Base-by-base conservation (phyloP, 1,284 basidiomycete genomes). In the Ustilago loliicola region DNA sequence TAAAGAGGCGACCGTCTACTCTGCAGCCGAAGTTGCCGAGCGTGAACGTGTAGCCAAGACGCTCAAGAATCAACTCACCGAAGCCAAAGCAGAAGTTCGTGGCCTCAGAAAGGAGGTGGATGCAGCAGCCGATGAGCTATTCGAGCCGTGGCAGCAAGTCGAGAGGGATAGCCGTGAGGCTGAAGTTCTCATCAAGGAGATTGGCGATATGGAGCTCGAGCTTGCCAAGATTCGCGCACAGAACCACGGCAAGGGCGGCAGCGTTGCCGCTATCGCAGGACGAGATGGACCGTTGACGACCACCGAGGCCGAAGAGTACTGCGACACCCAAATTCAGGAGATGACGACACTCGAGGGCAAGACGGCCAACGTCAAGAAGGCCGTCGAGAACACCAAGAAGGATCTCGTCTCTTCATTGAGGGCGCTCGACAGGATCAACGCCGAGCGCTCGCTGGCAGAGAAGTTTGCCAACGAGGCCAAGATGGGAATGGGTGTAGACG, bases 151-250 rank as follows among this genome's bases (percentile, higher is more conserved):
- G 72, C 50, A 59, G 29, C 60, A 77, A 51, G 64, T 83, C 1
- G 72, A 79, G 30, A 53, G 54, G 21, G 74, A 72, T 36, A 61
- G 63, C 21, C 57, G 66, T 5, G 80, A 83, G 51, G 82, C 82
- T 0, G 66, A 70, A 23, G 7, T 61, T 34, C 79, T 83, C 25
- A 66, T 82, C 54, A 70, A 80, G 17, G 72, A 74, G 58, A 83
- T 83, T 29, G 76, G 70, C 17, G 81, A 83, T 42, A 81, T 83
- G 81, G 81, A 83, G 67, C 73, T 83, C 5, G 81, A 81, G 72
- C 56, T 83, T 17, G 81, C 81, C 47, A 79, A 79, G 64, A 82
- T 76, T 36, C 74, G 78, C 17, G 81, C 79, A 0, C 77, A 77
- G 29, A 78, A 66, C 50, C 72, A 74, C 32, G 76, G 76, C 38